Conservation (phyloP, 441 rosid genomes). For the Erysimum cheiri region DNA sequence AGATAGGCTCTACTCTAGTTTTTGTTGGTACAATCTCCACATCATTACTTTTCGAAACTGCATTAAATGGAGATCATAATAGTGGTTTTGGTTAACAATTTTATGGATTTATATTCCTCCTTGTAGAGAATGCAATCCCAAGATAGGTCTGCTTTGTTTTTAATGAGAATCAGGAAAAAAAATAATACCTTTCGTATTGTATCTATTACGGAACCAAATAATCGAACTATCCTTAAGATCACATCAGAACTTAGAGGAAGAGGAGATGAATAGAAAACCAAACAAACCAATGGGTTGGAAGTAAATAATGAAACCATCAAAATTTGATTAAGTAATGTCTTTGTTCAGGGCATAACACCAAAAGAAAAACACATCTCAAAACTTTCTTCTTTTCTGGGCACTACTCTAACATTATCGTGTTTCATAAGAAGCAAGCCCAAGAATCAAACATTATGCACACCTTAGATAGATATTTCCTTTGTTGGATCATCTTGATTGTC, state of each 20-base stretch:
- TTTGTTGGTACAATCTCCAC: neutral
- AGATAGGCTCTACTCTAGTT: neutral
- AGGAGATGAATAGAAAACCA: neutral
- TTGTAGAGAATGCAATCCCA: neutral
- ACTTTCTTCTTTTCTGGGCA: constrained; percentile 1
- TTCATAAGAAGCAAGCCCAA: constrained; percentile 15
- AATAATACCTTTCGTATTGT: neutral
- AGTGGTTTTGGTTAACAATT: too few relatives aligned
- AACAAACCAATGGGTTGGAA: neutral
- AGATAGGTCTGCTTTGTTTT: neutral
- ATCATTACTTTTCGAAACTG: neutral
- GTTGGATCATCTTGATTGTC: constrained; percentile 16
- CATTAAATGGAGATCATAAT: neutral
- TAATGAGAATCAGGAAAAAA: neutral
- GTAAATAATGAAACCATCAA: neutral
- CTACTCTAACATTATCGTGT: neutral
- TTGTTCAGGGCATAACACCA: neutral
- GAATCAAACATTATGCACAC: constrained; percentile 28
- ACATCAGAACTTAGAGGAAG: neutral
- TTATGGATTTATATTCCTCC: too few relatives aligned
- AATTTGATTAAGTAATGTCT: neutral
- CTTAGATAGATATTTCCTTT: neutral
- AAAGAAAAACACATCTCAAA: constrained; percentile 1
- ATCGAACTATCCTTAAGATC: neutral
- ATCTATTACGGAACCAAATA: neutral